A percentile compares a stretch with the other conserved stretches of the same genome.
Conservation (phyloP, 352 stramenopile species). For the Phytophthora macrochlamydospora region DNA sequence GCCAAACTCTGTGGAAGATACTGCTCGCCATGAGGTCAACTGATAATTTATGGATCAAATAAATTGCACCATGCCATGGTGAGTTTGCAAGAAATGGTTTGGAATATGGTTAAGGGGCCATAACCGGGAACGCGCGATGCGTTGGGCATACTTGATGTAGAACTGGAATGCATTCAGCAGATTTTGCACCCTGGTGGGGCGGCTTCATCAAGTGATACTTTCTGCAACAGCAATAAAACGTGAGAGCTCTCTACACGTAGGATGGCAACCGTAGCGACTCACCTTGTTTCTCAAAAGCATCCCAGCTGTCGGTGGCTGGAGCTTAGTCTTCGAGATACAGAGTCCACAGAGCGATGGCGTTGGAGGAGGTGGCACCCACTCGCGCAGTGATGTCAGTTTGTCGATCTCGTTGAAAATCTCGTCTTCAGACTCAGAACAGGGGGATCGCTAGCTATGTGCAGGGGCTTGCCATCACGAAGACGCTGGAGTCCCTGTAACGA, state of each 20-base stretch:
- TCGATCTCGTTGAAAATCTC: conserved; percentile 81
- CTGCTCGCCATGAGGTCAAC: too few species aligned
- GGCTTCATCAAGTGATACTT: conserved; percentile 22
- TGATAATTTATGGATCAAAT: too few species aligned
- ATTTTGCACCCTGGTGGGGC: conserved; percentile 27
- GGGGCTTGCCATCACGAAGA: conserved; percentile 50
- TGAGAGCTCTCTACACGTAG: background rate
- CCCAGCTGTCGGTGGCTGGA: conserved; percentile 13
- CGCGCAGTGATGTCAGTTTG: conserved; percentile 55
- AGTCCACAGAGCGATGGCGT: conserved; percentile 42
- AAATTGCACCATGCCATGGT: too few species aligned
- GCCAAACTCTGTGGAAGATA: too few species aligned
- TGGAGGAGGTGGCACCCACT: conserved; percentile 52
- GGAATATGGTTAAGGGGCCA: too few species aligned
- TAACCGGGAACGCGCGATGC: background rate
- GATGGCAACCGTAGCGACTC: background rate
- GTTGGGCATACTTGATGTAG: background rate
- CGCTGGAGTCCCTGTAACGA: conserved; percentile 47
- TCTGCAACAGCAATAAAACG: conserved; percentile 10
- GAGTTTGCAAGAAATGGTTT: too few species aligned
- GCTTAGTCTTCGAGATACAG: conserved; percentile 27
- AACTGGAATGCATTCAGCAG: conserved; percentile 12
- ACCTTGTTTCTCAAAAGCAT: conserved; percentile 31
- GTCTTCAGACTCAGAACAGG: conserved; percentile 69
- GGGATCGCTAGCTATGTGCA: conserved; percentile 51